These are phyloP conservation scores for Kandelia obovata DNA, from an alignment of 345 rosid species.

Conservation along the genomic window DNA sequence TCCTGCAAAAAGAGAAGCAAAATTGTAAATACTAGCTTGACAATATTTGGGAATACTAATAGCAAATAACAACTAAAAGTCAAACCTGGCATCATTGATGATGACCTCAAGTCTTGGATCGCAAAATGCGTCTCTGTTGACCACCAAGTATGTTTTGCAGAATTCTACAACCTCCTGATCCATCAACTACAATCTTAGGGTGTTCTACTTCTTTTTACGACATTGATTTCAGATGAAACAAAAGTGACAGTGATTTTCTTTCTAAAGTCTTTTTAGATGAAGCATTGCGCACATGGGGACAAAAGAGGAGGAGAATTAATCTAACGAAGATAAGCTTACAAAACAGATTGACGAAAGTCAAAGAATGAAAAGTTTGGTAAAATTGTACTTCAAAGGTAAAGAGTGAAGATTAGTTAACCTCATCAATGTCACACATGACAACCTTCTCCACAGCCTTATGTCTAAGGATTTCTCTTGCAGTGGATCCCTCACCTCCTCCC, in stretches of 20 bases:
- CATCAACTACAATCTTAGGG: neutral
- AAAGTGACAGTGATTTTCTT: neutral
- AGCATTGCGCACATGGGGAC: neutral
- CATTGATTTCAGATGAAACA: no score
- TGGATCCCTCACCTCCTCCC: slow-evolving; percentile 80
- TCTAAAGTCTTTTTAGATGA: neutral
- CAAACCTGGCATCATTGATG: slow-evolving; percentile 58
- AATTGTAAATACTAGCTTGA: neutral
- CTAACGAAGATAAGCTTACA: no score
- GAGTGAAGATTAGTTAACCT: slow-evolving; percentile 27
- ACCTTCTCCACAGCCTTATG: slow-evolving; percentile 47
- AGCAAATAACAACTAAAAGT: neutral
- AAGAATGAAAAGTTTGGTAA: neutral
- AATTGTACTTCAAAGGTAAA: neutral
- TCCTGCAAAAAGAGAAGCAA: slow-evolving; percentile 22
- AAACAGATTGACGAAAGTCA: neutral
- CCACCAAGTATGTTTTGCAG: slow-evolving; percentile 48
- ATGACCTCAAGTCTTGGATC: slow-evolving; percentile 46
- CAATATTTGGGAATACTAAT: neutral
- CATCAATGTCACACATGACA: slow-evolving; percentile 64
- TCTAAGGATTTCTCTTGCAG: slow-evolving; percentile 57
- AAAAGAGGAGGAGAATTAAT: neutral
- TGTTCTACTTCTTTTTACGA: no score
- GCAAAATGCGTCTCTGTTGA: slow-evolving; percentile 49
- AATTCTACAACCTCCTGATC: slow-evolving; percentile 63